Evolutionary conservation across 331 rosid genomes (phyloP).

Genomic region (Malus hybrid): DNA sequence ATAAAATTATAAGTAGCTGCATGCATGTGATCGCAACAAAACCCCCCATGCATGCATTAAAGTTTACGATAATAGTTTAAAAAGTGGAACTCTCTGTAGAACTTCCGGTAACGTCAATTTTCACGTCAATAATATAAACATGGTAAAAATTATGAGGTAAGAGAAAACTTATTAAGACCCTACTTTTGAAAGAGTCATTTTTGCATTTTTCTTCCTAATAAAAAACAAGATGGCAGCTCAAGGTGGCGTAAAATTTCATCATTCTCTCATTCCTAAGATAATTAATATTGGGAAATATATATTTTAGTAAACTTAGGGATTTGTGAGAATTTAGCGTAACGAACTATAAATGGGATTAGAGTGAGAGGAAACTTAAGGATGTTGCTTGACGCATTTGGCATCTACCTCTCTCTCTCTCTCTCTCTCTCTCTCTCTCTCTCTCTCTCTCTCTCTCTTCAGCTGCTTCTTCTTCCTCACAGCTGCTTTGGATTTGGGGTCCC

Average conservation of each 20-base stretch:
- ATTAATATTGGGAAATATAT: not conserved
- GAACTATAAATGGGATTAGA: constrained; percentile 50
- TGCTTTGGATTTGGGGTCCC: not conserved
- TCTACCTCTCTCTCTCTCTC: not conserved
- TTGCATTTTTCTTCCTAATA: not conserved
- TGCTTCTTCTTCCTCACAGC: not conserved
- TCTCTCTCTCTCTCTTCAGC: not conserved
- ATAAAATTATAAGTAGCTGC: not conserved
- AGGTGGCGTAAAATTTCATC: constrained; percentile 39
- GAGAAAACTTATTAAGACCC: too few relatives aligned
- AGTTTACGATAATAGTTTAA: not conserved
- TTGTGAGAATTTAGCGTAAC: constrained; percentile 76
- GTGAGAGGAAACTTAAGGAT: constrained; percentile 23
- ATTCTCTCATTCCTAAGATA: constrained; percentile 23
- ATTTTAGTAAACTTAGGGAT: constrained; percentile 39
- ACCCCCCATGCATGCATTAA: not conserved
- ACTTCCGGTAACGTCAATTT: too few relatives aligned
- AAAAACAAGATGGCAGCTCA: constrained; percentile 24
- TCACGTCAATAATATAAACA: too few relatives aligned
- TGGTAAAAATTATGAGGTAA: too few relatives aligned
- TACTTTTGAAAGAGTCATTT: too few relatives aligned
- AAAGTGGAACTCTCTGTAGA: not conserved
- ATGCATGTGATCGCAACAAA: not conserved
- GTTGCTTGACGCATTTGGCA: constrained; percentile 59
- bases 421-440: not conserved